Base-by-base conservation (phyloP, 176 grass and related monocot genomes). In the Elaeis guineensis region DNA sequence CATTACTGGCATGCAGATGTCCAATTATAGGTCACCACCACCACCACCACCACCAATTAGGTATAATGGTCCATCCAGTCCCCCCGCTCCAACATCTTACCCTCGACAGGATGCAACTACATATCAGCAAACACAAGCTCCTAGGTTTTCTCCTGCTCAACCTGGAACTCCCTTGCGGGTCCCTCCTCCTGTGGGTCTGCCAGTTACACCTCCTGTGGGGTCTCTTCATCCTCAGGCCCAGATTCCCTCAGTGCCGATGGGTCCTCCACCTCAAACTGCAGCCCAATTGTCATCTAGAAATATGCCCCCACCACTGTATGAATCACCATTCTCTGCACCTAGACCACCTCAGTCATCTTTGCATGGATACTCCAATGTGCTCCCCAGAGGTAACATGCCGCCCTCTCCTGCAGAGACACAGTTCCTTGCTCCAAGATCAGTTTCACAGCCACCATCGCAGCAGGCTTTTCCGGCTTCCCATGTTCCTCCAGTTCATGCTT, bases 321-420 rank as follows among this genome's bases (percentile, higher is more conserved):
- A 54, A 24, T 54, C 26, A 21, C 16, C 50, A 1, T 72, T 78
- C 57, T 58, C 22, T 2, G 12, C 44, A 6, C 17, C 69, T 2
- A 80, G 80, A 63, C 77, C 54, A 2, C 61, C 80, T 0, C 72
- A 85, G 58, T 58, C 72, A 19, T 69, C 57, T 0, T 17, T 71
- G 61, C 85, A 80, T 54, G 73, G 80, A 26, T 89, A 83, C 69
- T 17, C 59, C 14, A 73, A 74, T 4, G 56, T 58, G 0, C 70
- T 66, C 14, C 54, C 72, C 59, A 50, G 55, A 16, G 2, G 50
- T 55, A 68, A 55, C 15, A 39, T 68, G 11, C 4, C 26, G 6
- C 26, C 65, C n/a, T 44, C 18, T 32, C 19, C 19, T 21, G 17
- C 62, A 0, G 82, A 66, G 61, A 51, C 65, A 21, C 87, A 71